phyloP scores from a whole-genome alignment of 768 basidiomycete genomes.

The Mycena metata region DNA sequence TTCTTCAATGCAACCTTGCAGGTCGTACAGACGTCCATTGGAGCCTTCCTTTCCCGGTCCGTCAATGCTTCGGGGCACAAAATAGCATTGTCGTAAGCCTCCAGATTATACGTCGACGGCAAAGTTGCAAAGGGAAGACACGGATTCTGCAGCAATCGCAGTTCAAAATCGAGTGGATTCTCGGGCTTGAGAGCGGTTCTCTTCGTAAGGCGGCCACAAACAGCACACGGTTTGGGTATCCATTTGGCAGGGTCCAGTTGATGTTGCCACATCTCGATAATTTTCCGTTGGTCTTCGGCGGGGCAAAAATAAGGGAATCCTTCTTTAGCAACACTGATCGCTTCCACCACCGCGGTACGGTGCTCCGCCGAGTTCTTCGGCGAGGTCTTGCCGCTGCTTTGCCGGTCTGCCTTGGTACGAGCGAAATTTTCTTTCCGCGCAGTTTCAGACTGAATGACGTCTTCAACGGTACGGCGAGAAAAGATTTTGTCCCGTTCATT shows the following conservation, averaged over 20 bases:
- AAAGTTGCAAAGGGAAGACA: neutral
- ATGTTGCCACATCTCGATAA: no score
- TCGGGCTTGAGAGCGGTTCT: neutral
- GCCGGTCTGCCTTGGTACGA: no score
- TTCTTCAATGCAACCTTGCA: neutral
- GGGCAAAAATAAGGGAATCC: no score
- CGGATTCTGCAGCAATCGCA: neutral
- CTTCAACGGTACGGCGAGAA: no score
- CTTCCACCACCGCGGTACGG: no score
- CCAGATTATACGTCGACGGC: neutral
- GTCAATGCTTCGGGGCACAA: neutral
- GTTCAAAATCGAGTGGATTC: neutral
- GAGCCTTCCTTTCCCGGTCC: neutral
- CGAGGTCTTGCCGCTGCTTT: no score
- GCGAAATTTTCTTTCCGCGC: no score
- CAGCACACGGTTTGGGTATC: neutral
- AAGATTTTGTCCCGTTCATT: no score
- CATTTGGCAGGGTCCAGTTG: neutral
- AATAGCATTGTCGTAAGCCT: neutral
- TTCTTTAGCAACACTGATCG: no score
- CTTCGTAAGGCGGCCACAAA: neutral
- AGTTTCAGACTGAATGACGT: no score
- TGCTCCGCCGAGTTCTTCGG: no score
- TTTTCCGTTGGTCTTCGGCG: no score
- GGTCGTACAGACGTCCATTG: neutral